These are phyloP conservation scores for Haberlea rhodopensis DNA, from an alignment of 257 asterid genomes.

Conservation along the genomic window DNA sequence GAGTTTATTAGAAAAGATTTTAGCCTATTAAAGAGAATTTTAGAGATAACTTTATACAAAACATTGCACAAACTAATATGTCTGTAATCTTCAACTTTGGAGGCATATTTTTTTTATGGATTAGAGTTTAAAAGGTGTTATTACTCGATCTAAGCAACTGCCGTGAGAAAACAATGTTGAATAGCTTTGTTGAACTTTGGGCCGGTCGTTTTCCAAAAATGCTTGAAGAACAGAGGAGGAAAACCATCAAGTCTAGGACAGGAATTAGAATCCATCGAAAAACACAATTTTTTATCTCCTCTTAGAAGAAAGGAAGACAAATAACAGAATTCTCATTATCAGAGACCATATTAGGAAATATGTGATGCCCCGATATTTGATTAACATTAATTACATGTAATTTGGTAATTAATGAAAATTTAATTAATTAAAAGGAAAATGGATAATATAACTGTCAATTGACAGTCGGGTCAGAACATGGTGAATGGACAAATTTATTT, in stretches of 20 bases:
- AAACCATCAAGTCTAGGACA: not conserved
- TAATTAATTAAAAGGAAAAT: no score
- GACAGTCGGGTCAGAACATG: no score
- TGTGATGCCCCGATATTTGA: no score
- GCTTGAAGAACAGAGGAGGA: not conserved
- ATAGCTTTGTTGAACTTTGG: not conserved
- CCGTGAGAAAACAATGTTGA: not conserved
- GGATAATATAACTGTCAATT: no score
- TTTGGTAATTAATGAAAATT: no score
- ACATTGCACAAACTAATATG: no score
- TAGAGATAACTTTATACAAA: not conserved
- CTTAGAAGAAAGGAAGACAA: not conserved
- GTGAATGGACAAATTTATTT: no score
- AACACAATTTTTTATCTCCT: not conserved
- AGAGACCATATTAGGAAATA: not conserved
- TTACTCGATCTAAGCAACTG: not conserved
- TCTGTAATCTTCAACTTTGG: not conserved
- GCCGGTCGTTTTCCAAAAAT: not conserved
- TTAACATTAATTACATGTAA: no score
- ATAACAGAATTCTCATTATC: not conserved
- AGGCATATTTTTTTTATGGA: not conserved
- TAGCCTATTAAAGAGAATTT: not conserved
- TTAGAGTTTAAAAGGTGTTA: not conserved
- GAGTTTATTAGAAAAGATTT: not conserved
- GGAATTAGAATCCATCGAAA: not conserved